Percentiles rank a stretch among this genome's conserved stretches.
Evolutionary conservation across 352 stramenopile species (phyloP).

Genomic region (Blastocystis sp.): DNA sequence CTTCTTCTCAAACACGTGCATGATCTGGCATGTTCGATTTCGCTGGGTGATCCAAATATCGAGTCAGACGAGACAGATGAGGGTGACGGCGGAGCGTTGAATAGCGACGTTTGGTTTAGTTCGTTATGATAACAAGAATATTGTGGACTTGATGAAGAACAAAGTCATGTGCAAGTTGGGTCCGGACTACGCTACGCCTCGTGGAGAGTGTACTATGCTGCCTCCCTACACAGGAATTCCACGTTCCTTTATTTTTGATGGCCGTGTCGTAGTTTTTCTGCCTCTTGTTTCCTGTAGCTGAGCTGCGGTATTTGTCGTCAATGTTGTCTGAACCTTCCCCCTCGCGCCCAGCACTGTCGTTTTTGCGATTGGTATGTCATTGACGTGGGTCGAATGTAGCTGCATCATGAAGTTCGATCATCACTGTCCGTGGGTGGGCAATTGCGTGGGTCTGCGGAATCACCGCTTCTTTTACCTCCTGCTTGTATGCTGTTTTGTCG

Average conservation of each 20-base stretch:
- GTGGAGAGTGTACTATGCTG: not conserved
- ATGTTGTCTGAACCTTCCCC: conserved; percentile 10
- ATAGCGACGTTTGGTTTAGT: not conserved
- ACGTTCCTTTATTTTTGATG: conserved; percentile 22
- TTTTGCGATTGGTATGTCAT: conserved; percentile 10
- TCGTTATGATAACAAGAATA: not conserved
- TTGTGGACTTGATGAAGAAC: conserved; percentile 39
- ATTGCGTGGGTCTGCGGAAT: conserved; percentile 86
- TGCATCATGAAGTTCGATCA: conserved; percentile 78
- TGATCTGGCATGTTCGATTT: not conserved
- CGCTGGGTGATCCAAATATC: not conserved
- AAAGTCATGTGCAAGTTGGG: not conserved
- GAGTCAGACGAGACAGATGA: not conserved
- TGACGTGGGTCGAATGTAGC: not conserved
- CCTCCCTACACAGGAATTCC: conserved; percentile 20
- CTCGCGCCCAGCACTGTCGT: conserved; percentile 40
- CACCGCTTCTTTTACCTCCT: conserved; percentile 86
- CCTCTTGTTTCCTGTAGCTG: not conserved
- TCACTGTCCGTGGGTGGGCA: conserved; percentile 79
- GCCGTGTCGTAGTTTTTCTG: not conserved
- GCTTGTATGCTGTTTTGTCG: conserved; percentile 67
- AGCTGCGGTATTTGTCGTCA: not conserved
- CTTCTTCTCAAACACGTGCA: conserved; percentile 10
- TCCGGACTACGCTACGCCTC: not conserved
- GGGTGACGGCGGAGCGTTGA: not conserved